Conservation (phyloP, 129 eudicot species). For the Cynara cardunculus region DNA sequence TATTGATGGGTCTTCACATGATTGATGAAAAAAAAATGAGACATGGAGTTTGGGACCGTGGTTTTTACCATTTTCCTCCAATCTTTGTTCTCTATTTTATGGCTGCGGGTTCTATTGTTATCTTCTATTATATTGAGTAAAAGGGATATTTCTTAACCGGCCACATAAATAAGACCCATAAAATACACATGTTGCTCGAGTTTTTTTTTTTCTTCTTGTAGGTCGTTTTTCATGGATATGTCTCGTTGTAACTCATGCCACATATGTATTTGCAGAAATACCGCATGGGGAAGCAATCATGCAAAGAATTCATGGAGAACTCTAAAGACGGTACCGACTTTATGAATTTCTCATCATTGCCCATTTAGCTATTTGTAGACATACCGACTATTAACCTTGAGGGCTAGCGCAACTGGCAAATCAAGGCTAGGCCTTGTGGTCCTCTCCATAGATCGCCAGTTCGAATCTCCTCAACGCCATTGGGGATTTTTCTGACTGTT, state of each 20-base stretch:
- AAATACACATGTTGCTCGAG: neutral
- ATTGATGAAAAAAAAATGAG: neutral
- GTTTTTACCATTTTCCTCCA: neutral
- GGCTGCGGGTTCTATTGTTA: neutral
- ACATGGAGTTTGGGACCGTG: neutral
- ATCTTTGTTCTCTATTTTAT: neutral
- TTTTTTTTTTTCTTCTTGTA: neutral
- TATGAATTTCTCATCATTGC: constrained; percentile 5
- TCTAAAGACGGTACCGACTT: constrained; percentile 62
- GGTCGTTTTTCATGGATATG: neutral
- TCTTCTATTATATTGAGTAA: neutral
- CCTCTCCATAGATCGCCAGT: no score
- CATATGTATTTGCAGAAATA: constrained; percentile 46
- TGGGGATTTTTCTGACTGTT: no score
- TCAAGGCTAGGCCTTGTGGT: no score
- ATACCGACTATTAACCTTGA: neutral
- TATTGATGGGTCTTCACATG: neutral
- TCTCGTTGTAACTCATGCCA: neutral
- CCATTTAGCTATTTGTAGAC: neutral
- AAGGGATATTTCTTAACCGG: neutral
- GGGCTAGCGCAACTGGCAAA: no score
- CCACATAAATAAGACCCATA: neutral
- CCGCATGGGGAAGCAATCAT: constrained; percentile 69
- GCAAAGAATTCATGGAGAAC: constrained; percentile 63
- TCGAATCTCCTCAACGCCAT: no score